Conservation (phyloP, 768 basidiomycete genomes). For the Leccinum pellstonianum region DNA sequence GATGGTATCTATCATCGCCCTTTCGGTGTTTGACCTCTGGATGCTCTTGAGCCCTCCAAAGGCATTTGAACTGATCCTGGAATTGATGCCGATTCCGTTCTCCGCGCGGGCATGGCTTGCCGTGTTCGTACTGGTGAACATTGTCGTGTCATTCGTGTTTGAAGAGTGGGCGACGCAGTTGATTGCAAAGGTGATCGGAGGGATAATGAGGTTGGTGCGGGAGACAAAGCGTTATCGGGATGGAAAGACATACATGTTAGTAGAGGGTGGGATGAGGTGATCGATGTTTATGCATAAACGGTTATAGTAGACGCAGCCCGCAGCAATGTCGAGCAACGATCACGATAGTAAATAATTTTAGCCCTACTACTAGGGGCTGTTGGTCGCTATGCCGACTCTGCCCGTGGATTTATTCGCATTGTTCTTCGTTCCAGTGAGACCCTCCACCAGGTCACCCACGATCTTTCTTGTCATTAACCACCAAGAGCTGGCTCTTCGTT, state of each 20-base stretch:
- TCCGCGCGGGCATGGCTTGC: conserved; percentile 71
- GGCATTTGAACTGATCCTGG: conserved; percentile 58
- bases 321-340: background rate
- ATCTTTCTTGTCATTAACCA: background rate
- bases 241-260: conserved; percentile 81
- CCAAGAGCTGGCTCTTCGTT: conserved; percentile 42
- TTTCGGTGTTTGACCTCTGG: conserved; percentile 72
- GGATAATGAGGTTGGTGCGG: conserved; percentile 40
- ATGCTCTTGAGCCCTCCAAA: conserved; percentile 73
- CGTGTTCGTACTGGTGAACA: conserved; percentile 64
- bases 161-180: conserved; percentile 72
- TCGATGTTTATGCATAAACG: background rate
- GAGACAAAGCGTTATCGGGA: conserved; percentile 50
- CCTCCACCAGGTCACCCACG: background rate
- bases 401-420: background rate
- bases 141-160: conserved; percentile 65
- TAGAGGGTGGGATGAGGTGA: conserved; percentile 68
- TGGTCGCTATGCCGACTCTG: conserved; percentile 22
- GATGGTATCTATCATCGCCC: conserved; percentile 68
- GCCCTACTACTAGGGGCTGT: background rate
- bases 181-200: conserved; percentile 56
- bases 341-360: background rate
- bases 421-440: conserved; percentile 9
- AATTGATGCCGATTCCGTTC: conserved; percentile 72
- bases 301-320: background rate